phyloP scores from a whole-genome alignment of 1,284 basidiomycete genomes.

The Ceratobasidium sp. region DNA sequence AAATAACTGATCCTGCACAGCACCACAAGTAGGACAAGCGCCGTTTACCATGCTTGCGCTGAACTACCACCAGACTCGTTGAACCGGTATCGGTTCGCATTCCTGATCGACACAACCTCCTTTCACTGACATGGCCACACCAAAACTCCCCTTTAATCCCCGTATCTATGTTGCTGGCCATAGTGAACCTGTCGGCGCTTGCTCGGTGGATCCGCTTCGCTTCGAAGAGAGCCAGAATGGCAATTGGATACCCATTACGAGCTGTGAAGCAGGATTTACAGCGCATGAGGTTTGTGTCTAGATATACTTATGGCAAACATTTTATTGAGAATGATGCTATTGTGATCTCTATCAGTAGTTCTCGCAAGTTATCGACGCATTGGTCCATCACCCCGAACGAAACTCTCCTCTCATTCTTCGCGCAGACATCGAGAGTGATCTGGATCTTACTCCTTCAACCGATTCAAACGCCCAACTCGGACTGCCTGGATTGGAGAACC shows the following conservation, averaged over 20 bases:
- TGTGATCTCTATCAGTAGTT: slow-evolving; percentile 64
- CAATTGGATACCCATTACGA: slow-evolving; percentile 10
- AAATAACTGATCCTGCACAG: too few relatives aligned
- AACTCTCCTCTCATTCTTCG: slow-evolving; percentile 85
- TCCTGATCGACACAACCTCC: too few relatives aligned
- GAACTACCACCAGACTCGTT: too few relatives aligned
- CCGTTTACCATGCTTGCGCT: too few relatives aligned
- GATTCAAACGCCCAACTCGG: too few relatives aligned
- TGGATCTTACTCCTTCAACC: slow-evolving; percentile 57
- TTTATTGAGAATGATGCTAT: neutral
- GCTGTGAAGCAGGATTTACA: slow-evolving; percentile 13
- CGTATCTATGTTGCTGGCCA: slow-evolving; percentile 8
- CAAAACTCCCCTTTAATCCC: slow-evolving; percentile 18
- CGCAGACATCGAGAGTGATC: slow-evolving; percentile 72
- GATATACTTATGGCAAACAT: neutral
- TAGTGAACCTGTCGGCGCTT: neutral
- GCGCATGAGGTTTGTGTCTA: neutral
- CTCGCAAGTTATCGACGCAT: slow-evolving; percentile 70
- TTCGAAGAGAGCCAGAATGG: neutral
- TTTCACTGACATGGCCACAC: neutral
- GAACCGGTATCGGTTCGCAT: too few relatives aligned
- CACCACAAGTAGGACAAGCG: too few relatives aligned
- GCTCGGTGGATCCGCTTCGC: slow-evolving; percentile 5
- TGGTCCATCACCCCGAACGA: slow-evolving; percentile 84
- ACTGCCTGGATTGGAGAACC: neutral